Base-by-base conservation (phyloP, 2,329 filamentous ascomycete species). In the Zasmidium citrigriseum region DNA sequence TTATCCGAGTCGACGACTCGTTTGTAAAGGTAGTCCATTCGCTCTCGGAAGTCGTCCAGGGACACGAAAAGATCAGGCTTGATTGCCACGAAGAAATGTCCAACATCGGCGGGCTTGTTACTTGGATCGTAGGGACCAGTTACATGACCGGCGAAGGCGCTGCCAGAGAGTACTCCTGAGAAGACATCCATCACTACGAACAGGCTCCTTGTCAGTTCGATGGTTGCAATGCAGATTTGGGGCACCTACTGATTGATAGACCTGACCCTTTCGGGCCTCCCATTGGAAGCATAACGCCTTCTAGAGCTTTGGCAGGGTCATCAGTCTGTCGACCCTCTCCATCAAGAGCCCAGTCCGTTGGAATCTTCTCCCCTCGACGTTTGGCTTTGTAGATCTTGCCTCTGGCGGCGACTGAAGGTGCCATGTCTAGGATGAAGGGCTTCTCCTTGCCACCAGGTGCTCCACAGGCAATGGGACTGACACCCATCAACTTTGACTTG, bases 281-380 rank as follows among this genome's bases (percentile, higher is more conserved):
- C 88, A 95, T 92, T 0, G 90, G 90, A 20, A 93, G 76, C 90
- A 95, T 93, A 2, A 93, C 89, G 1, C 90, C 90, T 29, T 85
- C 83, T 10, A 95, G 76, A 0, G 90, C 91, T 20, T 80, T 81
- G 1, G 80, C 83, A 0, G 91, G 89, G 65, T 95, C 89, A 45
- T 70, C 67, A 2, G 0, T 72, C 23, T 54, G 60, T 24, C 56
- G 49, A 2, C 90, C 90, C 16, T 92, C 83, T 0, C 77, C 80
- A 72, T 93, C 89, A 5, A 93, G 77, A 1, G 89, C 90, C 90
- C 90, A 95, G 66, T 88, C 86, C 1, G 74, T 56, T 0, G 87
- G 88, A n/a, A 90, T 90, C 75, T 83, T 86, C 67, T 89, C 87
- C 0, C 85, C 86, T 24, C 88, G 76, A 29, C 87, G 75, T 68